Percentiles rank a stretch among this genome's conserved stretches.
These are phyloP conservation scores for Wickerhamiella sergipiensis DNA, from an alignment of 805 yeast genomes.

Conservation along the genomic window DNA sequence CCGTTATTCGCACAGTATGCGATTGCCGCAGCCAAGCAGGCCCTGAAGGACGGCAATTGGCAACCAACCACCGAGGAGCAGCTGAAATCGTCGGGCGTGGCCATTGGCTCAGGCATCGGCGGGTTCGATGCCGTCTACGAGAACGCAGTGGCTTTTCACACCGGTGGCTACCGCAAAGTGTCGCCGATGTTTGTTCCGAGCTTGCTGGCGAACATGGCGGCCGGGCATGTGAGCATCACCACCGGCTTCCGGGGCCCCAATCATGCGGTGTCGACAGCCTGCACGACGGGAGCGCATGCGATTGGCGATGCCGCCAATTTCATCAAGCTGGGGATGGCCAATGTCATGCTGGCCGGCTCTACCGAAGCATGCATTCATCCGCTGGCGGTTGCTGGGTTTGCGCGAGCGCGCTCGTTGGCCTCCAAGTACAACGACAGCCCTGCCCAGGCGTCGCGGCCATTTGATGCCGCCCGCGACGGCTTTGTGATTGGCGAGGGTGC, in stretches of 20 bases:
- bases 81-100: slow-evolving; percentile 37
- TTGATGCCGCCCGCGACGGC: slow-evolving; percentile 66
- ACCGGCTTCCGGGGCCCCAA: slow-evolving; percentile 72
- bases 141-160: slow-evolving; percentile 39
- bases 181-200: slow-evolving; percentile 82
- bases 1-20: slow-evolving; percentile 72
- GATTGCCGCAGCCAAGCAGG: slow-evolving; percentile 61
- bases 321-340: slow-evolving; percentile 65
- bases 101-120: slow-evolving; percentile 91
- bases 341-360: slow-evolving; percentile 90
- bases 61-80: slow-evolving; percentile 24
- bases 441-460: slow-evolving; percentile 65
- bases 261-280: slow-evolving; percentile 84
- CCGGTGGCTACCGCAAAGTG: slow-evolving; percentile 49
- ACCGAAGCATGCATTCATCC: slow-evolving; percentile 83
- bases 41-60: slow-evolving; percentile 55
- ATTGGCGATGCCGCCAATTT: slow-evolving; percentile 86
- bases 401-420: slow-evolving; percentile 72
- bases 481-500: slow-evolving; percentile 92
- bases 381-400: slow-evolving; percentile 75
- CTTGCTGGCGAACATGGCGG: slow-evolving; percentile 82
- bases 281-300: slow-evolving; percentile 91
- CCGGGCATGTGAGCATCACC: slow-evolving; percentile 75
- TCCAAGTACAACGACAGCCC: slow-evolving; percentile 52
- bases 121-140: slow-evolving; percentile 61